Conservation (phyloP, 2,329 filamentous ascomycete species). For the Penicillium hordei region DNA sequence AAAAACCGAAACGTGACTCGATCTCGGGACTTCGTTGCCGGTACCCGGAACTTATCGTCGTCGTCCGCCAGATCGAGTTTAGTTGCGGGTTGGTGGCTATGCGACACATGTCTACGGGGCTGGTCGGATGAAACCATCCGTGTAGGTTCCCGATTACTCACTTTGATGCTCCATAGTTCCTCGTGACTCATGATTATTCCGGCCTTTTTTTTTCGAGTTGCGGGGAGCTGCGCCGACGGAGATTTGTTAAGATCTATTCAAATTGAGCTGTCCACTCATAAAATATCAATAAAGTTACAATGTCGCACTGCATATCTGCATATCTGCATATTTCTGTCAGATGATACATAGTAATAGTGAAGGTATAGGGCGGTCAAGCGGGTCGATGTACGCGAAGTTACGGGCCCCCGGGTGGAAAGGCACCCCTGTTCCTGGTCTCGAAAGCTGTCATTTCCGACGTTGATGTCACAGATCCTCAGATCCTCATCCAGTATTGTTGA, state of each 20-base stretch:
- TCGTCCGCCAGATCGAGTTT: neutral
- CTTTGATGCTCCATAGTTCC: neutral
- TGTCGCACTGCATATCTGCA: too few species aligned
- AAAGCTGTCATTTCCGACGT: too few species aligned
- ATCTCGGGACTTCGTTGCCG: neutral
- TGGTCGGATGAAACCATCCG: conserved; percentile 1
- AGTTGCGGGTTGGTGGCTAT: neutral
- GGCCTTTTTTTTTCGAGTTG: neutral
- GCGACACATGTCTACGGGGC: neutral
- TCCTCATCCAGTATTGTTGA: too few species aligned
- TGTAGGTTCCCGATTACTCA: neutral
- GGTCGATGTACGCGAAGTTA: too few species aligned
- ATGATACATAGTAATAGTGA: too few species aligned
- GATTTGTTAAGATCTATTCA: neutral
- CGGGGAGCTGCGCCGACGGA: neutral
- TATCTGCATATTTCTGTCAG: too few species aligned
- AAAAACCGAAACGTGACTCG: neutral
- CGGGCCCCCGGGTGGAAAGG: too few species aligned
- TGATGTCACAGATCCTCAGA: too few species aligned
- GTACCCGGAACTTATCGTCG: neutral
- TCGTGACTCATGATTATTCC: conserved; percentile 1
- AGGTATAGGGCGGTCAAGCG: too few species aligned
- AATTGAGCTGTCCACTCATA: neutral
- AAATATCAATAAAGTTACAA: neutral
- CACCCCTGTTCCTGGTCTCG: too few species aligned